Percentiles rank a stretch among this genome's conserved stretches.
Evolutionary conservation across 257 asterid genomes (phyloP).

Genomic region (Petrea volubilis): DNA sequence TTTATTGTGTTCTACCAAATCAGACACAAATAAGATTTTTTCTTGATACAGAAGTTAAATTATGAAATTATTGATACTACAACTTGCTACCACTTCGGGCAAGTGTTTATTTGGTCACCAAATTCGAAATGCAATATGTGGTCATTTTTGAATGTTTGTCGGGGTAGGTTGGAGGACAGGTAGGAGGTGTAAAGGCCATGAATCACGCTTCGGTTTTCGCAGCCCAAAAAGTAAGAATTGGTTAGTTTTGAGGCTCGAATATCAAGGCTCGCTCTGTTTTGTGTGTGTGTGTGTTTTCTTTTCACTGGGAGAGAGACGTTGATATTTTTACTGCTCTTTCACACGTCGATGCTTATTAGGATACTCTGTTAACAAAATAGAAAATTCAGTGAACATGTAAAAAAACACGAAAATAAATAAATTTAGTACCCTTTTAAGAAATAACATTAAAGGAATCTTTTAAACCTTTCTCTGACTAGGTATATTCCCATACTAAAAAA

Average conservation of each 20-base stretch:
- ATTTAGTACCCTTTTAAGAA: not conserved
- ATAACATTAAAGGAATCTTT: conserved; percentile 15
- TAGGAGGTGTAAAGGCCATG: conserved; percentile 33
- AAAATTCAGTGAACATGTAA: not conserved
- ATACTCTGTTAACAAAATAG: not conserved
- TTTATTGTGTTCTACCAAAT: too few species aligned
- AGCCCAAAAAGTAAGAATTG: not conserved
- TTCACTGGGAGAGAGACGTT: conserved; percentile 34
- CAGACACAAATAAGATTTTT: too few species aligned
- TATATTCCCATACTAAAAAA: conserved; percentile 16
- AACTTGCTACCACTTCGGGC: not conserved
- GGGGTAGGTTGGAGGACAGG: not conserved
- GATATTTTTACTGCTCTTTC: conserved; percentile 15
- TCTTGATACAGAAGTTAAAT: too few species aligned
- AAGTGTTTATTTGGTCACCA: not conserved
- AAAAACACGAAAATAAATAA: not conserved
- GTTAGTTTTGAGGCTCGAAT: conserved; percentile 26
- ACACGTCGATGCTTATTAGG: conserved; percentile 16
- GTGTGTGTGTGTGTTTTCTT: not conserved
- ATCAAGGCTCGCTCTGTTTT: not conserved
- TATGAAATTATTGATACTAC: too few species aligned
- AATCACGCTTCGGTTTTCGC: conserved; percentile 24
- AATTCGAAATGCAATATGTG: not conserved
- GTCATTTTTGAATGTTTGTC: conserved; percentile 12
- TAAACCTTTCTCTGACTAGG: conserved; percentile 22